These are phyloP conservation scores for Lactifluus subvellereus DNA, from an alignment of 768 basidiomycete genomes.

Conservation along the genomic window DNA sequence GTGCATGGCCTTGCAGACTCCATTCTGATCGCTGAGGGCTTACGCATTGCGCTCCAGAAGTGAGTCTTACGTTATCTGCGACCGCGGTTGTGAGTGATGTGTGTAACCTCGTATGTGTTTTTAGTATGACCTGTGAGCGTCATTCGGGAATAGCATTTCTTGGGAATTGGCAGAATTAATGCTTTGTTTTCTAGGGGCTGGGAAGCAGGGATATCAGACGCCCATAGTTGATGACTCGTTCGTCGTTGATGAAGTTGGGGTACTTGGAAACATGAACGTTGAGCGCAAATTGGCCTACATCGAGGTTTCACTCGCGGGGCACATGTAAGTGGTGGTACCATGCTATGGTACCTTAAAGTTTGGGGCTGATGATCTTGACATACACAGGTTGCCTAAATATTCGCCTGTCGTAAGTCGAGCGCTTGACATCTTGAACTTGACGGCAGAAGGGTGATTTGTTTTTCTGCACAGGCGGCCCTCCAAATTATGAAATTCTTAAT, in stretches of 20 bases:
- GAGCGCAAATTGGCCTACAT: slow-evolving; percentile 65
- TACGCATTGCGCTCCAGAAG: slow-evolving; percentile 36
- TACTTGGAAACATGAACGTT: slow-evolving; percentile 55
- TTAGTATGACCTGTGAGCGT: slow-evolving; percentile 20
- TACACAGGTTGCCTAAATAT: slow-evolving; percentile 56
- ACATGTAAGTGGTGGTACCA: slow-evolving; percentile 48
- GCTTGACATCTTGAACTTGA: not conserved
- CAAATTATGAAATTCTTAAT: slow-evolving; percentile 65
- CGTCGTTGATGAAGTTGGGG: slow-evolving; percentile 63
- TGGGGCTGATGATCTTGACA: not conserved
- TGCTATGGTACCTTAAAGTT: not conserved
- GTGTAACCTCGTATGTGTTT: not conserved
- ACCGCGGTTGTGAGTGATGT: not conserved
- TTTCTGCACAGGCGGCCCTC: slow-evolving; percentile 47
- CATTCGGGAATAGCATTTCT: not conserved
- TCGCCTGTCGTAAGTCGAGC: slow-evolving; percentile 47
- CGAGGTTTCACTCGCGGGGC: slow-evolving; percentile 64
- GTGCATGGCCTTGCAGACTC: slow-evolving; percentile 71
- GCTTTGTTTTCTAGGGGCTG: slow-evolving; percentile 42
- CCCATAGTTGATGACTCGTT: slow-evolving; percentile 62
- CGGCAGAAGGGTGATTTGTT: not conserved
- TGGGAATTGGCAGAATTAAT: not conserved
- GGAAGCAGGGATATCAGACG: slow-evolving; percentile 66
- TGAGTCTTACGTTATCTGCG: slow-evolving; percentile 23
- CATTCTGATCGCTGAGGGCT: slow-evolving; percentile 64